Evolutionary conservation across 2,329 filamentous ascomycete genomes (phyloP).

Genomic region (Phialemoniopsis sp.): DNA sequence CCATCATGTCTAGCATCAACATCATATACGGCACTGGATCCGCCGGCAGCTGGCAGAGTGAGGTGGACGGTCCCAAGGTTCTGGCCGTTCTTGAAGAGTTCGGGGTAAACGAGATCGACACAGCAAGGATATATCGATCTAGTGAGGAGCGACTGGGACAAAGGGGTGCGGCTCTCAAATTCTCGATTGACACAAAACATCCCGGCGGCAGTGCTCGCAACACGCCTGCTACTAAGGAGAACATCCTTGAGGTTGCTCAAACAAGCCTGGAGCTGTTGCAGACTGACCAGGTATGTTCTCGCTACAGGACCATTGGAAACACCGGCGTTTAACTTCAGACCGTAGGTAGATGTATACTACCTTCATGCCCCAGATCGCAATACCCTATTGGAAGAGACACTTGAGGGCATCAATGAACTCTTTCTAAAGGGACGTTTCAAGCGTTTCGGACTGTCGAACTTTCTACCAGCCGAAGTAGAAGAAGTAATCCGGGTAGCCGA

Average conservation of each 20-base stretch:
- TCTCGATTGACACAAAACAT: too few species aligned
- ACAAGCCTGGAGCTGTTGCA: constrained; percentile 13
- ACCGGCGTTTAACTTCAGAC: not conserved
- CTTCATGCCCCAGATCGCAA: constrained; percentile 56
- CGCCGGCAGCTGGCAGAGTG: too few species aligned
- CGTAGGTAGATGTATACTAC: constrained; percentile 14
- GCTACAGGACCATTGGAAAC: fast-evolving
- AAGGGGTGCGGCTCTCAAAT: too few species aligned
- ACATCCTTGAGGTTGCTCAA: constrained; percentile 9
- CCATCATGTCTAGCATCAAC: too few species aligned
- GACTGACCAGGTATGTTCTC: constrained; percentile 5
- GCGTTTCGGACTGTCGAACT: not conserved
- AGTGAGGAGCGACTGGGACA: too few species aligned
- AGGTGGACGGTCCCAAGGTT: too few species aligned
- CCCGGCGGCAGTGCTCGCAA: too few species aligned
- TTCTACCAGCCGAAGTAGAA: not conserved
- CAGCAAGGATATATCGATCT: constrained; percentile 12
- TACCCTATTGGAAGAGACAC: too few species aligned
- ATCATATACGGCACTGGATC: too few species aligned
- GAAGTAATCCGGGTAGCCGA: not conserved
- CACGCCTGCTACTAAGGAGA: constrained; percentile 9
- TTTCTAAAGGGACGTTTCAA: too few species aligned
- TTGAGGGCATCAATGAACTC: too few species aligned
- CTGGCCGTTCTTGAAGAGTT: too few species aligned
- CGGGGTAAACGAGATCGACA: constrained; percentile 14